These are phyloP conservation scores for Umbelopsis sp. DNA, from an alignment of 192 early-diverging fungal genomes.

Conservation along the genomic window DNA sequence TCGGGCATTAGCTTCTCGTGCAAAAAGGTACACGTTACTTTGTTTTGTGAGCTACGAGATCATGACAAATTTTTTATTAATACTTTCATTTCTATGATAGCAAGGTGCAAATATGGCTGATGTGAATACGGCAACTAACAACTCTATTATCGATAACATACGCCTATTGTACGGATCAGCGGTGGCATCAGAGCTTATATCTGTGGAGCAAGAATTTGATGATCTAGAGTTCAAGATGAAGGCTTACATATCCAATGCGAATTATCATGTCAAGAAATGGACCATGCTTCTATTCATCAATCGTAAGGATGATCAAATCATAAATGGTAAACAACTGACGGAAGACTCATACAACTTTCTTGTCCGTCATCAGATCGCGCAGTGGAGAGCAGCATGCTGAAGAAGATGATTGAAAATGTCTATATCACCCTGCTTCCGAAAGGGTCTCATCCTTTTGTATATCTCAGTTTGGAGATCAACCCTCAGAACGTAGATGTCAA, in stretches of 20 bases:
- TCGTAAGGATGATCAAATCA: conserved; percentile 63
- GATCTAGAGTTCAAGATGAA: conserved; percentile 61
- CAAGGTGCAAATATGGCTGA: conserved; percentile 75
- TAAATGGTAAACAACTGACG: too few relatives aligned
- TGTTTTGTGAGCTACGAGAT: background rate
- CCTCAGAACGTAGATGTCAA: conserved; percentile 95
- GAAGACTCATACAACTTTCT: background rate
- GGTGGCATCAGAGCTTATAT: conserved; percentile 79
- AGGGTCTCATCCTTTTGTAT: conserved; percentile 87
- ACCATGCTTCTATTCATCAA: conserved; percentile 95
- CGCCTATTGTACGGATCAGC: conserved; percentile 80
- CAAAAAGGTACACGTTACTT: conserved; percentile 66
- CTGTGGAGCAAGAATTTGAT: conserved; percentile 52
- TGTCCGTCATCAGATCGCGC: conserved; percentile 58
- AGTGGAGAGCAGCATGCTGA: conserved; percentile 83
- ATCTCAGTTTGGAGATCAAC: conserved; percentile 85
- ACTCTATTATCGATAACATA: conserved; percentile 76
- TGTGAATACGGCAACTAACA: conserved; percentile 65
- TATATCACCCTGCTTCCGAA: conserved; percentile 84
- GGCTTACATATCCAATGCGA: conserved; percentile 89
- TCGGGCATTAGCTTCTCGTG: conserved; percentile 82
- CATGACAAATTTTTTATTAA: background rate
- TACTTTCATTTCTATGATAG: conserved; percentile 24
- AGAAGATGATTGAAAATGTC: conserved; percentile 79
- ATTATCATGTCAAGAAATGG: conserved; percentile 85